Percentiles rank a stretch among this genome's conserved stretches.
Evolutionary conservation across 1,284 basidiomycete genomes (phyloP).

Genomic region (Porodaedalea pini): DNA sequence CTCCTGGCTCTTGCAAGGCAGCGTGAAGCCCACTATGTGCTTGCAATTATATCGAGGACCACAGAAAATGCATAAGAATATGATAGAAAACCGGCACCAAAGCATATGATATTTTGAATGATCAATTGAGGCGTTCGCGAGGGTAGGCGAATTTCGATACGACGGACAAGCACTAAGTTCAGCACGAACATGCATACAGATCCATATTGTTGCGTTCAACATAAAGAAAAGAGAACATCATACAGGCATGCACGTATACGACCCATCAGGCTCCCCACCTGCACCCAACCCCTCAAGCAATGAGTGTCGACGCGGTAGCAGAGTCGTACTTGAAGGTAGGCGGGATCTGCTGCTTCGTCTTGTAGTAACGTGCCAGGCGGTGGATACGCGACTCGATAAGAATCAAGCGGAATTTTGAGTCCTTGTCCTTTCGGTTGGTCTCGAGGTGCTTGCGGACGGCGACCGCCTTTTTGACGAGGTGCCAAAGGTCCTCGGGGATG

Average conservation of each 20-base stretch:
- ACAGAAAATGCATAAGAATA: no score
- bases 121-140: no score
- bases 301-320: constrained; percentile 83
- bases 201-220: no score
- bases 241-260: neutral
- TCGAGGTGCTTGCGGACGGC: constrained; percentile 98
- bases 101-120: no score
- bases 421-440: constrained; percentile 98
- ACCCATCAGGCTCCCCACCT: neutral
- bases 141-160: no score
- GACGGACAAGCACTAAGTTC: no score
- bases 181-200: no score
- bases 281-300: constrained; percentile 48
- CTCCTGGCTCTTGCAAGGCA: no score
- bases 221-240: neutral
- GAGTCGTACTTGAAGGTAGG: constrained; percentile 99
- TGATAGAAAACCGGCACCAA: no score
- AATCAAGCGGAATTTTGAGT: constrained; percentile 97
- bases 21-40: no score
- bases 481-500: constrained; percentile 99
- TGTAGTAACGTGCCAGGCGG: constrained; percentile 94
- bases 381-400: constrained; percentile 99
- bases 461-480: constrained; percentile 99
- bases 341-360: constrained; percentile 95
- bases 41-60: no score